Percentiles rank a stretch among this genome's conserved stretches.
Evolutionary conservation across 2,329 filamentous ascomycete genomes (phyloP).

Genomic region (Hirsutella minnesotensis): DNA sequence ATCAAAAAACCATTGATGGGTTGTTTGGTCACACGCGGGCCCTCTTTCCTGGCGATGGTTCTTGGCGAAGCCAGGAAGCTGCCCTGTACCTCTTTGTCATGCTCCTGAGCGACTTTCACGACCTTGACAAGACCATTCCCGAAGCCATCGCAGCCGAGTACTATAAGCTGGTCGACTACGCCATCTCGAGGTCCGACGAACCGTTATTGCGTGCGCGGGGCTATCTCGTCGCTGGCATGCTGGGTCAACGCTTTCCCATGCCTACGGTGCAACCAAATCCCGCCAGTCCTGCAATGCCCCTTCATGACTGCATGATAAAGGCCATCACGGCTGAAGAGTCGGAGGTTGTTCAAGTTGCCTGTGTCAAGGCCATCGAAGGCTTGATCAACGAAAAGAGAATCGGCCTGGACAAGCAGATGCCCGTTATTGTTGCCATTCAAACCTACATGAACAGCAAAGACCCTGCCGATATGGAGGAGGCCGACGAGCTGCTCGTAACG

Average conservation of each 20-base stretch:
- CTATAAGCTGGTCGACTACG: conserved; percentile 67
- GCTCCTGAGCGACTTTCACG: conserved; percentile 70
- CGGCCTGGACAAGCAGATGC: conserved; percentile 42
- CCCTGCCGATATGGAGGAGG: conserved; percentile 70
- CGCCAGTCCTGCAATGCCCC: conserved; percentile 14
- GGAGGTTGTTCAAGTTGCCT: conserved; percentile 85
- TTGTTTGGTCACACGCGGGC: conserved; percentile 65
- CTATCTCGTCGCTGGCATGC: conserved; percentile 71
- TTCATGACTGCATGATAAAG: conserved; percentile 63
- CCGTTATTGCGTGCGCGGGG: conserved; percentile 76
- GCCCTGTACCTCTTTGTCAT: conserved; percentile 78
- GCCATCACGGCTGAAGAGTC: conserved; percentile 65
- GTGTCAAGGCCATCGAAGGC: conserved; percentile 73
- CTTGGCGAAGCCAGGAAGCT: conserved; percentile 61
- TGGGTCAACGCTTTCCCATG: conserved; percentile 57
- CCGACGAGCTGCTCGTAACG: conserved; percentile 84
- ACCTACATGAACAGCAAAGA: conserved; percentile 73
- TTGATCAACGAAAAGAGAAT: conserved; percentile 44
- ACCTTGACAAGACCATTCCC: conserved; percentile 61
- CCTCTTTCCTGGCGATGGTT: conserved; percentile 49
- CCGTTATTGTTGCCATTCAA: conserved; percentile 50
- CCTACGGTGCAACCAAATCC: conserved; percentile 29
- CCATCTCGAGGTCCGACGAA: conserved; percentile 57
- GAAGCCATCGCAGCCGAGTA: conserved; percentile 60
- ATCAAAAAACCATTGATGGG: conserved; percentile 62